Evolutionary conservation across 805 yeast species (phyloP).

Genomic region (Cyberlindnera mrakii): DNA sequence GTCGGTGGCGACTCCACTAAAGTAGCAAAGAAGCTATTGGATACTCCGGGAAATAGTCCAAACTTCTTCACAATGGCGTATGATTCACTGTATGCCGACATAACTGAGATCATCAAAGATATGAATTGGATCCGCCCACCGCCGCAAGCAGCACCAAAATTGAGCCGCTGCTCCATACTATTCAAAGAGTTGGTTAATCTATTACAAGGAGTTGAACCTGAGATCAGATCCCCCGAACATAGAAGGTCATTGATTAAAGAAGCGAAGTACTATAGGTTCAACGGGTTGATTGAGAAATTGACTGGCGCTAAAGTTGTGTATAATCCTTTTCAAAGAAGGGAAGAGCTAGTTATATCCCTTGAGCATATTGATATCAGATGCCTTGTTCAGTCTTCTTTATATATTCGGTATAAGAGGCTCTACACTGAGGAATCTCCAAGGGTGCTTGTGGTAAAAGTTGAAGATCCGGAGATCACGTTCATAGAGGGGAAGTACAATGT

Average conservation of each 20-base stretch:
- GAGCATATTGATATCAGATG: constrained; percentile 10
- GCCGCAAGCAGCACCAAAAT: constrained; percentile 57
- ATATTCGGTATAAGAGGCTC: constrained; percentile 37
- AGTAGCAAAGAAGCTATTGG: constrained; percentile 50
- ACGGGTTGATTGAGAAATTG: constrained; percentile 66
- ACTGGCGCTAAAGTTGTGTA: constrained; percentile 42
- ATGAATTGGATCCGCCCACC: constrained; percentile 67
- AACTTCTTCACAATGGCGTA: constrained; percentile 68
- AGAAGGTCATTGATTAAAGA: constrained; percentile 57
- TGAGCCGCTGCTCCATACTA: constrained; percentile 13
- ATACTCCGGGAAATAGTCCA: constrained; percentile 62
- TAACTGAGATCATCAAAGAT: constrained; percentile 32
- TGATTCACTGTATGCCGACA: constrained; percentile 45
- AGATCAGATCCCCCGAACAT: constrained; percentile 45
- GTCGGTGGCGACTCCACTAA: constrained; percentile 58
- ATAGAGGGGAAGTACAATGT: too few species aligned
- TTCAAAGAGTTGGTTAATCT: constrained; percentile 37
- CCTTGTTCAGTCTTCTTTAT: constrained; percentile 4
- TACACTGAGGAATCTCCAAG: constrained; percentile 34
- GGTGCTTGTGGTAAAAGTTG: constrained; percentile 11
- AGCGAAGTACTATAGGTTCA: constrained; percentile 70
- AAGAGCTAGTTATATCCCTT: constrained; percentile 44
- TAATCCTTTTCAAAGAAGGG: constrained; percentile 45
- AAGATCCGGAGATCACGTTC: not conserved
- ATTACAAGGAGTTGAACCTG: constrained; percentile 47